Evolutionary conservation across 345 rosid species (phyloP), one percentile per base, ranked within the genome.

Genomic region (Angophora floribunda): DNA sequence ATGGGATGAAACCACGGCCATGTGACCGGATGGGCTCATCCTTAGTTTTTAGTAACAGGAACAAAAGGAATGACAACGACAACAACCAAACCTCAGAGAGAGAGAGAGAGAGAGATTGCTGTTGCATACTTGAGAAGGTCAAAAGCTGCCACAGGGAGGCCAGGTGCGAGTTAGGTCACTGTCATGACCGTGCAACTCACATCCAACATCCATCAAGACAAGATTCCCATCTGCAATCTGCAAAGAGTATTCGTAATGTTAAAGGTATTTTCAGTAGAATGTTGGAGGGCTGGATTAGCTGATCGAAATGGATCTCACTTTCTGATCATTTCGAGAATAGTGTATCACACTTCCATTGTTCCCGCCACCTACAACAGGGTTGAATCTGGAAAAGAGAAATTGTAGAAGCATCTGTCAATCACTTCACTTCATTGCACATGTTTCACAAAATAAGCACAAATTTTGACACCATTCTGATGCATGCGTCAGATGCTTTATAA

Each of bases 101-200:
- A 36, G 41, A 36, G 41, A 36, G 24, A 15, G n/a, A 55, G 41
- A 2, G 65, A n/a, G 16, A 15, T 61, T 75, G 17, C 88, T 75
- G 90, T 59, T 24, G 89, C 93, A 57, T 92, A 97, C 99, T 91
- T 98, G 98, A 89, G 91, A 90, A 85, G 97, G 88, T 87, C 96
- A 94, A 90, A 98, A 98, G 89, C 93, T 91, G 82, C 99, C 99
- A 82, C 93, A 90, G 26, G 97, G 97, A 47, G 98, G 95, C 99
- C 99, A 98, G 87, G 99, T 95, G 51, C 99, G 97, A 87, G 99
- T 96, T 90, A 98, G 96, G 90, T 98, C 99, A 90, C 99, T 98
- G 90, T 91, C 96, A 90, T 98, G 97, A 87, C 98, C 98, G 92
- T 98, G 98, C 89, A 97, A 93, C 93, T 98, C 99, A 90, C 99